A percentile compares a stretch with the other conserved stretches of the same genome.
Evolutionary conservation across 768 basidiomycete genomes (phyloP).

Genomic region (Mycena sanguinolenta): DNA sequence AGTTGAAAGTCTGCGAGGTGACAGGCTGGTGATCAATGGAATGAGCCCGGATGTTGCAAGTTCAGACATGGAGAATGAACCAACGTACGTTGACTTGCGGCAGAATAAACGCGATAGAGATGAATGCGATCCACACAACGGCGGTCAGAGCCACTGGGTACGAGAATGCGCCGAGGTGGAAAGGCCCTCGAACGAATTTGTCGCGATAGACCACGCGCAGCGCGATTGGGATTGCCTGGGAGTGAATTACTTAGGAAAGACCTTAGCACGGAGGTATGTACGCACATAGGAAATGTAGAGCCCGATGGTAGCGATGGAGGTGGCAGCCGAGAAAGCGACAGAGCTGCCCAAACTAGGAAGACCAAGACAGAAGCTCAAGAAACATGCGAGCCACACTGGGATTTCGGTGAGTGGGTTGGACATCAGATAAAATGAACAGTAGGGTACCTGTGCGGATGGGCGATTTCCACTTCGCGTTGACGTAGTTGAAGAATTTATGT

Average conservation of each 20-base stretch:
- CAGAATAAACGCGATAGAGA: slow-evolving; percentile 80
- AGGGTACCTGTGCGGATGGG: slow-evolving; percentile 76
- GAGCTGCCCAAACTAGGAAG: slow-evolving; percentile 80
- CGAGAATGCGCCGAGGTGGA: slow-evolving; percentile 77
- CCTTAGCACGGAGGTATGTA: slow-evolving; percentile 12
- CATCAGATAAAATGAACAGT: background rate
- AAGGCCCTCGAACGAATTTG: slow-evolving; percentile 76
- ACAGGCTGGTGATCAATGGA: slow-evolving; percentile 63
- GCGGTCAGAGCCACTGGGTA: slow-evolving; percentile 69
- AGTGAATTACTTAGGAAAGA: background rate
- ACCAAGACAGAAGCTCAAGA: slow-evolving; percentile 80
- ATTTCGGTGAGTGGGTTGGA: background rate
- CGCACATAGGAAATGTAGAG: slow-evolving; percentile 81
- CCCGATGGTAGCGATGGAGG: slow-evolving; percentile 80
- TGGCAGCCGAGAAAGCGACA: slow-evolving; percentile 76
- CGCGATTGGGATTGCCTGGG: slow-evolving; percentile 74
- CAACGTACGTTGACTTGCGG: slow-evolving; percentile 70
- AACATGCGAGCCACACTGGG: slow-evolving; percentile 83
- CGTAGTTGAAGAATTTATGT: slow-evolving; percentile 74
- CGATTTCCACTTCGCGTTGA: slow-evolving; percentile 68
- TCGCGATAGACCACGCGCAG: slow-evolving; percentile 73
- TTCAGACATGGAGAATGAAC: background rate
- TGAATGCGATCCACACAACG: slow-evolving; percentile 79
- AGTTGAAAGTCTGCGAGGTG: slow-evolving; percentile 79
- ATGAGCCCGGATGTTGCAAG: slow-evolving; percentile 8